phyloP scores from a whole-genome alignment of 2,329 filamentous ascomycete genomes.

The Fusarium pseudoanthophilum region DNA sequence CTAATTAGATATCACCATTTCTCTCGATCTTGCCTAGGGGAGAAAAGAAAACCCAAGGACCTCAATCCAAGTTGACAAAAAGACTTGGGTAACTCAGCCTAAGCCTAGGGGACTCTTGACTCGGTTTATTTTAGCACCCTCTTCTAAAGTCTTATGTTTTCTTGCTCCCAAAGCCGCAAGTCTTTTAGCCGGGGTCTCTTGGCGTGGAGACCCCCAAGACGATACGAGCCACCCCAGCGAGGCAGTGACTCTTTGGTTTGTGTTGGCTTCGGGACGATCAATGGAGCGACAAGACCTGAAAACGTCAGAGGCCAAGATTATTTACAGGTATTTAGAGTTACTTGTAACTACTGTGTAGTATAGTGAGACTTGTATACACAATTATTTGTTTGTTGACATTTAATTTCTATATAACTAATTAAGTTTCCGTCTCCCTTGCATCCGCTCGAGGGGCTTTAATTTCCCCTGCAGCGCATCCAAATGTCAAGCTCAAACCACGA shows the following conservation, averaged over 20 bases:
- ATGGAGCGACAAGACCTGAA: constrained; percentile 3
- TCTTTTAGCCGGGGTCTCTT: constrained; percentile 17
- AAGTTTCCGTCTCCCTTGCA: constrained; percentile 29
- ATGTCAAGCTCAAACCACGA: neutral
- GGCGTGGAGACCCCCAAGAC: constrained; percentile 20
- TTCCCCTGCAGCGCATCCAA: constrained; percentile 22
- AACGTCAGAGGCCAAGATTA: neutral
- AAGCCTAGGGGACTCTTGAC: no score
- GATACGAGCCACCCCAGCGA: constrained; percentile 27
- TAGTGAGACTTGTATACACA: neutral
- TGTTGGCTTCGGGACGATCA: constrained; percentile 23
- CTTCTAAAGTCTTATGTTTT: no score
- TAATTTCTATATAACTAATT: constrained; percentile 7
- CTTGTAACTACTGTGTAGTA: neutral
- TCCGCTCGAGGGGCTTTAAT: constrained; percentile 20
- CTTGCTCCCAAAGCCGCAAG: neutral
- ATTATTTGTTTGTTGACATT: neutral
- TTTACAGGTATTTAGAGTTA: neutral
- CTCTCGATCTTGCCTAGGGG: neutral
- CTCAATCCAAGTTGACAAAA: no score
- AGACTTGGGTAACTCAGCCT: no score
- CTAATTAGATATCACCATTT: constrained; percentile 5
- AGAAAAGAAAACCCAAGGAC: no score
- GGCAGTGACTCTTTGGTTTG: constrained; percentile 27
- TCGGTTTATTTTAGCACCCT: no score